Base-by-base conservation (phyloP, 179 eudicot genomes). In the Heliamphora pulchella region DNA sequence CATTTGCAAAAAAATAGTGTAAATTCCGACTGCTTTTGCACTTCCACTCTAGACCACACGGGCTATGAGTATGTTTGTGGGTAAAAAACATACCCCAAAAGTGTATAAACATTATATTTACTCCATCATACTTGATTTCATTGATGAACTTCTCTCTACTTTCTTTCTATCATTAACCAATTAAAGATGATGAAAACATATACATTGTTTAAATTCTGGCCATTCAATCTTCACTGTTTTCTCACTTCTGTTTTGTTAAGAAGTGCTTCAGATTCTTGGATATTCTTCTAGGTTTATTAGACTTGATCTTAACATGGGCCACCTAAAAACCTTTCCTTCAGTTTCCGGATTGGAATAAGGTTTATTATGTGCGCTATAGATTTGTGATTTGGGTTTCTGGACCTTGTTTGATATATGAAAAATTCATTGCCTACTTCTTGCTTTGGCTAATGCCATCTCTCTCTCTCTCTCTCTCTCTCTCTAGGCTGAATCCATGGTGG, bases 401-500 rank as follows among this genome's bases (percentile, higher is more conserved):
- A 17, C 47, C 31, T 13, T 59, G 4, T 75, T 58, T 1, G 39
- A 9, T 75, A 4, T n/a, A 8, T 17, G 39, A 50, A 59, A 43
- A 0, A 2, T 13, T 13, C 5, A 11, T 74, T 3, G 15, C 10
- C 14, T 62, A 50, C 55, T 8, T 76, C 57, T 76, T 44, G 14
- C 46, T 4, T 14, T 3, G 46, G 70, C 75, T 66, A 46, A 14
- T 47, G 31, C 73, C 8, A 18, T 47, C 62, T 80, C 69, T 71
- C 77, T 79, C 76, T 79, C 18, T 58, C 69, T 65, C 69, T 54
- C 48, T 63, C 64, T 39, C 9, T 64, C 68, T 54, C 31, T 73
- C 75, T 83, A 93, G 98, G 98, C 98, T 50, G 96, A 92, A 81
- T 87, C 97, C 66, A 91, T 95, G 98, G 98, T 95, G 75, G 87